A percentile compares a stretch with the other conserved stretches of the same genome.
Conservation (phyloP, 73 alveolate species). For the Paramecium bursaria region DNA sequence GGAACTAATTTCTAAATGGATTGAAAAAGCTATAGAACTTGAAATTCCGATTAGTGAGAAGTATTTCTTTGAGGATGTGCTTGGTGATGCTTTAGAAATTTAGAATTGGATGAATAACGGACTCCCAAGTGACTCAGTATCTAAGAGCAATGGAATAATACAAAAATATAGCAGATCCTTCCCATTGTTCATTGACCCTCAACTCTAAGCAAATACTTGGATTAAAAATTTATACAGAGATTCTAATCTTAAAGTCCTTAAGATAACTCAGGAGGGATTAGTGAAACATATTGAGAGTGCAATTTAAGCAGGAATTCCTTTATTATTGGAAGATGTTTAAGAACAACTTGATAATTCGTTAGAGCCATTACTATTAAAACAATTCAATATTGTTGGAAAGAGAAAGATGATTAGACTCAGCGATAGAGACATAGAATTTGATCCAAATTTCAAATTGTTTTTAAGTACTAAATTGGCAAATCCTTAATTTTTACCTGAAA, state of each 20-base stretch:
- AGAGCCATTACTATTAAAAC: slow-evolving; percentile 84
- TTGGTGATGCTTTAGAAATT: slow-evolving; percentile 95
- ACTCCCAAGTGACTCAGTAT: slow-evolving; percentile 96
- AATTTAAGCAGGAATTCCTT: slow-evolving; percentile 77
- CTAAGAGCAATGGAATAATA: slow-evolving; percentile 93
- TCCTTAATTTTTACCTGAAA: slow-evolving; percentile 95
- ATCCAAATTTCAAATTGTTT: slow-evolving; percentile 85
- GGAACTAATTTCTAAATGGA: slow-evolving; percentile 78
- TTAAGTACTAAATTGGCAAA: slow-evolving; percentile 91
- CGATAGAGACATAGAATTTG: slow-evolving; percentile 91
- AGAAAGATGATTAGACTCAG: slow-evolving; percentile 87
- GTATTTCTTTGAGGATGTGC: slow-evolving; percentile 81
- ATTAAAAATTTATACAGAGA: slow-evolving; percentile 83
- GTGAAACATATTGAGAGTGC: slow-evolving; percentile 79
- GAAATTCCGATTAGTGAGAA: slow-evolving; percentile 81
- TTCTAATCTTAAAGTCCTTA: slow-evolving; percentile 74
- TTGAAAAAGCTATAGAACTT: slow-evolving; percentile 78
- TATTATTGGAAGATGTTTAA: slow-evolving; percentile 91
- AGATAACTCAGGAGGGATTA: slow-evolving; percentile 78
- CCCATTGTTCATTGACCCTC: slow-evolving; percentile 96
- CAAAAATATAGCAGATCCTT: slow-evolving; percentile 82
- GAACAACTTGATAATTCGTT: slow-evolving; percentile 89
- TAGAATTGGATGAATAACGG: slow-evolving; percentile 95
- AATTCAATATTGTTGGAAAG: slow-evolving; percentile 75
- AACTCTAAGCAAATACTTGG: slow-evolving; percentile 94